A percentile compares a stretch with the other conserved stretches of the same genome.
phyloP scores from a whole-genome alignment of 257 asterid genomes.

The Forsythia viridissima region DNA sequence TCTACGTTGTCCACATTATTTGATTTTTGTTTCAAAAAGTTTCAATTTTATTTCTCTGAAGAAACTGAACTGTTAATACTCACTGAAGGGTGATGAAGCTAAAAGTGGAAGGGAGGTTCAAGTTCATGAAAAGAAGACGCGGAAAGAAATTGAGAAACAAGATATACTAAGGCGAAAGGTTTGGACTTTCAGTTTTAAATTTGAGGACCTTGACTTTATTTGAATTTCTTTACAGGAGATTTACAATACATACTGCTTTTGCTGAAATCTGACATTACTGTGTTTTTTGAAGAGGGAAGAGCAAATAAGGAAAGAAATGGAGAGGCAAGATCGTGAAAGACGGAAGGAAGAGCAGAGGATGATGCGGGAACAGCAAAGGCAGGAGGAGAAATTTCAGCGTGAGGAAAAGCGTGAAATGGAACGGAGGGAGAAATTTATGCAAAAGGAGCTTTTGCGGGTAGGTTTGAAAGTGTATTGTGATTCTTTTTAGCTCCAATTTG shows the following conservation, averaged over 20 bases:
- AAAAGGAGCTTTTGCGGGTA: slow-evolving; percentile 80
- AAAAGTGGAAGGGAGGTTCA: slow-evolving; percentile 74
- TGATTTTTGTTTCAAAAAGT: slow-evolving; percentile 18
- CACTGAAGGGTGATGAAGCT: slow-evolving; percentile 65
- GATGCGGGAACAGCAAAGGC: slow-evolving; percentile 79
- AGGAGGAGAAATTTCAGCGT: slow-evolving; percentile 91
- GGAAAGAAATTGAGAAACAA: slow-evolving; percentile 88
- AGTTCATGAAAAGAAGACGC: slow-evolving; percentile 67
- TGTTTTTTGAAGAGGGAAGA: slow-evolving; percentile 75
- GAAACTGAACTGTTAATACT: slow-evolving; percentile 19
- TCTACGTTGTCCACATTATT: slow-evolving; percentile 7
- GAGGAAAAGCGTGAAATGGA: slow-evolving; percentile 99
- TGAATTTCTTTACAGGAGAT: slow-evolving; percentile 3
- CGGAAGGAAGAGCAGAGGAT: slow-evolving; percentile 81
- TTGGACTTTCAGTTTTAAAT: slow-evolving; percentile 18
- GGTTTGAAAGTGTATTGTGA: slow-evolving; percentile 19
- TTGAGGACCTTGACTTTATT: neutral
- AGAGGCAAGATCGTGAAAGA: slow-evolving; percentile 88
- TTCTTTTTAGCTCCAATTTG: neutral
- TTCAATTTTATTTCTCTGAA: slow-evolving; percentile 4
- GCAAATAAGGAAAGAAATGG: slow-evolving; percentile 91
- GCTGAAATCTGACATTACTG: slow-evolving; percentile 26
- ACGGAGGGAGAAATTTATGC: slow-evolving; percentile 90
- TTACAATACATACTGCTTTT: slow-evolving; percentile 6
- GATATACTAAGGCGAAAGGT: slow-evolving; percentile 85